Evolutionary conservation across 495 filamentous ascomycete genomes (phyloP).

Genomic region (Penicillium coprophilum): DNA sequence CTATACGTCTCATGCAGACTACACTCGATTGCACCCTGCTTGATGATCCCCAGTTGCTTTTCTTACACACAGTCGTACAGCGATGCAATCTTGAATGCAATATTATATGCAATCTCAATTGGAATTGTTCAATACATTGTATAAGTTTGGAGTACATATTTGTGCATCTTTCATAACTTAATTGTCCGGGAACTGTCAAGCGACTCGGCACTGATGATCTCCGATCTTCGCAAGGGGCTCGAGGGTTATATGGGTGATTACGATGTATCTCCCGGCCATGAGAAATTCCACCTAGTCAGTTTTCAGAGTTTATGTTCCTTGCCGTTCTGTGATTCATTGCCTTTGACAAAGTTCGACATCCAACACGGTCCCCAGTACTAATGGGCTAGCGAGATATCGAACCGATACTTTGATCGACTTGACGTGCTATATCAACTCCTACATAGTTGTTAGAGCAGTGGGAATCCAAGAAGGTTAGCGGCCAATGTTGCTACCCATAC

Average conservation of each 20-base stretch:
- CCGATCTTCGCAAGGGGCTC: background rate
- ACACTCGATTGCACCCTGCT: background rate
- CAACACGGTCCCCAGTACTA: background rate
- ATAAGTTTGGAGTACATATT: background rate
- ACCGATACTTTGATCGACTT: background rate
- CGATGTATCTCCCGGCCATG: background rate
- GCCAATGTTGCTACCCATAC: background rate
- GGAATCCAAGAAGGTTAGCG: background rate
- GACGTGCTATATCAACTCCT: background rate
- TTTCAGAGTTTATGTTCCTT: background rate
- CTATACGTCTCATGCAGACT: constrained; percentile 4
- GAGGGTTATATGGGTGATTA: background rate
- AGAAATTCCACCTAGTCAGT: background rate
- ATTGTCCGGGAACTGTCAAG: background rate
- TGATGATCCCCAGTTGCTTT: background rate
- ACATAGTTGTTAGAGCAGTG: background rate
- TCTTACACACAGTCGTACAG: background rate
- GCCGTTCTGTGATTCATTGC: background rate
- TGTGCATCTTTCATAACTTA: background rate
- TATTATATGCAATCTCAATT: background rate
- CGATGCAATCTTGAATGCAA: background rate
- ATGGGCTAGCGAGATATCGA: background rate
- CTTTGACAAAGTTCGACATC: background rate
- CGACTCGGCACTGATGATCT: background rate
- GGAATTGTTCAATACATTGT: background rate